Evolutionary conservation across 1,284 basidiomycete species (phyloP), one percentile per base, ranked within the genome.

Genomic region (Golubevia pallescens): DNA sequence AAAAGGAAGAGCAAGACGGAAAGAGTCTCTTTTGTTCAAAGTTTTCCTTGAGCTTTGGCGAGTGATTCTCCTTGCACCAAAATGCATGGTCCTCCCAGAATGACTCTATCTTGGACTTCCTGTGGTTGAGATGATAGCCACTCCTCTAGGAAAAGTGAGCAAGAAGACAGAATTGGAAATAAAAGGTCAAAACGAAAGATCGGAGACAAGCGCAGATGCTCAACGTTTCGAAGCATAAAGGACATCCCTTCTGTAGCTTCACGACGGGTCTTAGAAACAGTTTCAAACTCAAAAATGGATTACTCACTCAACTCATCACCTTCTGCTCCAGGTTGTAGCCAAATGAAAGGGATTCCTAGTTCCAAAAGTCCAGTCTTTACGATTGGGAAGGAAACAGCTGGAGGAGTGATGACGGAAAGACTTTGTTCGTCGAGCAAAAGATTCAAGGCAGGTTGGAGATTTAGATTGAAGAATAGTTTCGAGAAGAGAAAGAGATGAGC

Each of bases 71-170:
- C 81, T 28, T 74, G 68, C 16, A 81, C 76, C 24, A 84, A 69
- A 53, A 84, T 81, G 62, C 81, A 84, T 0, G 79, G 74, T 0
- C 81, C 81, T 7, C 80, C 78, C 54, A 68, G 76, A 57, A 84
- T 72, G 59, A 84, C 69, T 10, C 69, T 63, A 6, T 73, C 61
- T 62, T 82, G 72, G n/a, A 79, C 52, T 0, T 68, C 54, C 1
- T 68, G 61, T 1, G 78, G 71, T 32, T 77, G 76, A 7, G 68
- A 67, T 19, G 68, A 67, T 51, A 82, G 64, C 77, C 80, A 82
- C 53, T 65, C 66, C 56, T 75, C 67, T 66, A 38, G 34, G 10
- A 38, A 38, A 38, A 38, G 34, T 38, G 34, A 38, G 10, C 5
- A 38, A 38, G 34, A 38, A 38, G 34, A 38, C 5, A 10, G 34